Base-by-base conservation (phyloP, 176 grass and related monocot genomes). In the Poa pratensis region DNA sequence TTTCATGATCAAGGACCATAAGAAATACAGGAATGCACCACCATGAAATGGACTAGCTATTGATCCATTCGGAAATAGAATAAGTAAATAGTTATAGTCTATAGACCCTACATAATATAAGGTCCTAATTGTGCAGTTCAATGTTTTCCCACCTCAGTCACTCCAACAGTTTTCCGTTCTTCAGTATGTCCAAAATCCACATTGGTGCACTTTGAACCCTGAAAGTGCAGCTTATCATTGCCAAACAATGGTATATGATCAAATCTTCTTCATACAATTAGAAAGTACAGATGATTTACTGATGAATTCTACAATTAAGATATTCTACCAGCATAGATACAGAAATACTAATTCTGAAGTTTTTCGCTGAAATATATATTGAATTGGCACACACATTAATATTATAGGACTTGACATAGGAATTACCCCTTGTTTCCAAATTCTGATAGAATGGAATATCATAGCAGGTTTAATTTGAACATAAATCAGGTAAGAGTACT, bases 111-210 rank as follows among this genome's bases (percentile, higher is more conserved):
- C 14, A 11, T 64, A 81, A 66, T 52, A 60, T 75, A 65, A 75
- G 69, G 39, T 37, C n/a, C 19, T 77, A 22, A 42, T 0, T 70
- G 28, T 72, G 22, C 6, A 7, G 60, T 24, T 82, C 53, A 54
- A 27, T 80, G n/a, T 26, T 61, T 68, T 18, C 89, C 51, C 87
- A 98, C 96, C 89, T 98, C 89, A 84, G 80, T 89, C 80, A 98
- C 85, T 69, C 62, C 68, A 69, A 98, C 73, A 58, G 78, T 85
- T 83, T 90, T 95, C 20, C 5, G 82, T 59, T 69, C 93, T 83
- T 94, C 93, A 78, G 34, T 75, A 59, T 85, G 87, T 65, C 96
- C 91, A 86, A 95, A 98, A 87, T 94, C 78, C 83, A 98, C 75
- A 85, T 78, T 86, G 6, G 71, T 42, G 69, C 76, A 78, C 39